Evolutionary conservation across 2,329 filamentous ascomycete genomes (phyloP).

Genomic region (Lecanoromycetidae sp.): DNA sequence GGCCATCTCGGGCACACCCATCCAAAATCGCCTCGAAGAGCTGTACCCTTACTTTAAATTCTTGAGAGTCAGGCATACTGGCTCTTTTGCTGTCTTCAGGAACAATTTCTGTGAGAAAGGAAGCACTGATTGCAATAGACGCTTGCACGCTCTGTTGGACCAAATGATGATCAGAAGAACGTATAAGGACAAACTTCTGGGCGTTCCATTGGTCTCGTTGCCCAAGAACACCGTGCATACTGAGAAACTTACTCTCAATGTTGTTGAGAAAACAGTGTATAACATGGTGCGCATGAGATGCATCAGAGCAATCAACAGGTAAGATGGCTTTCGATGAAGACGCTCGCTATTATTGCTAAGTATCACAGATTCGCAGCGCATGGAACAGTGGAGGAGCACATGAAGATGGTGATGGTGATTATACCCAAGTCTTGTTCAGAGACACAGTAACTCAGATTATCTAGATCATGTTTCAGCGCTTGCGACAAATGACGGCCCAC

Average conservation of each 20-base stretch:
- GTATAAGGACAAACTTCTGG: constrained; percentile 3
- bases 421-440: no score
- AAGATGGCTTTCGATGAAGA: neutral
- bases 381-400: neutral
- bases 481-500: constrained; percentile 16
- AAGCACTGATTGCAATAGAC: constrained; percentile 1
- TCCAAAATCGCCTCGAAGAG: constrained; percentile 9
- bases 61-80: constrained; percentile 10
- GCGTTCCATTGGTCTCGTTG: constrained; percentile 7
- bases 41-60: constrained; percentile 16
- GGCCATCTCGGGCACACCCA: constrained; percentile 9
- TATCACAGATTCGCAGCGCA: neutral
- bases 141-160: constrained; percentile 11
- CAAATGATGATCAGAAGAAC: constrained; percentile 14
- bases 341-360: neutral
- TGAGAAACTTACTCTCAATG: constrained; percentile 8
- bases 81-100: constrained; percentile 8
- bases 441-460: no score
- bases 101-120: constrained; percentile 12
- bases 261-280: constrained; percentile 13
- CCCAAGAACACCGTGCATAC: constrained; percentile 10
- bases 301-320: constrained; percentile 7
- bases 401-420: neutral
- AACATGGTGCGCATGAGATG: neutral
- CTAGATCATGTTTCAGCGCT: constrained; percentile 3